phyloP scores from a whole-genome alignment of 2,329 filamentous ascomycete genomes.

The Periconia macrospinosa region DNA sequence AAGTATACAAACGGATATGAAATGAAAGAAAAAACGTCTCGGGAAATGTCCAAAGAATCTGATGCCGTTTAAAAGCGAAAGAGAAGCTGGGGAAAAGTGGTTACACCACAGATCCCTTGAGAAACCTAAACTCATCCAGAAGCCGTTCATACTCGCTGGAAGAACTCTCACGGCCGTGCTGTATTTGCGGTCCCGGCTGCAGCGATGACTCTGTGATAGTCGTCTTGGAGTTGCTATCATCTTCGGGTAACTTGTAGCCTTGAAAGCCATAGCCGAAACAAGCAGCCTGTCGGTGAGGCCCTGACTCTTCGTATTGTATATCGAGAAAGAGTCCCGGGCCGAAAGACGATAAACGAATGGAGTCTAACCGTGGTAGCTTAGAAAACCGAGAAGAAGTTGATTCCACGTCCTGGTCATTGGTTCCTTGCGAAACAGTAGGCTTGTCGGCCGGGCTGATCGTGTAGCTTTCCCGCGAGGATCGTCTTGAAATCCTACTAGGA shows the following conservation, averaged over 20 bases:
- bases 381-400: constrained; percentile 6
- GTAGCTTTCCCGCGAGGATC: constrained; percentile 17
- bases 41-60: background rate
- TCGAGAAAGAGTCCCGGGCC: constrained; percentile 33
- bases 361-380: constrained; percentile 25
- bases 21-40: too few species aligned
- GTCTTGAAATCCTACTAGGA: constrained; percentile 21
- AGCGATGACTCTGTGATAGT: constrained; percentile 26
- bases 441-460: constrained; percentile 3
- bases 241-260: constrained; percentile 35
- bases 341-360: constrained; percentile 30
- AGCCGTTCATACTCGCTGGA: constrained; percentile 27
- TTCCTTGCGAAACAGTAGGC: constrained; percentile 8
- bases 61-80: background rate
- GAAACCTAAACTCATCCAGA: constrained; percentile 37
- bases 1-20: background rate
- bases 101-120: constrained; percentile 33
- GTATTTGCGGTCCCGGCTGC: constrained; percentile 11
- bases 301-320: constrained; percentile 22
- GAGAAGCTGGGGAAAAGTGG: background rate
- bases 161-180: constrained; percentile 22
- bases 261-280: constrained; percentile 39
- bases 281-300: constrained; percentile 30
- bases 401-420: background rate
- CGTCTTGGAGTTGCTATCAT: constrained; percentile 26